Evolutionary conservation across 345 rosid genomes (phyloP).

Genomic region (Boechera divaricarpa): DNA sequence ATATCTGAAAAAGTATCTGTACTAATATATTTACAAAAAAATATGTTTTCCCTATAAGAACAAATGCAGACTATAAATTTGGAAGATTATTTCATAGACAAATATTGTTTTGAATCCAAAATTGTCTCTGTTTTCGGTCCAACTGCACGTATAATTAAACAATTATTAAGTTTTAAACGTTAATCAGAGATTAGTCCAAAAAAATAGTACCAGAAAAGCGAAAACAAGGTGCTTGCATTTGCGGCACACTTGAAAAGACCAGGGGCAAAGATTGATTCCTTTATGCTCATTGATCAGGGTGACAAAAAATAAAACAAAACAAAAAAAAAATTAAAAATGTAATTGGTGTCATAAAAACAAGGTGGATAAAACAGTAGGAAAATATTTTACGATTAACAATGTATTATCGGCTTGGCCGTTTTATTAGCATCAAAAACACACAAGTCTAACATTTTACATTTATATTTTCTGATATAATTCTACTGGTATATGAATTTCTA

Average conservation of each 20-base stretch:
- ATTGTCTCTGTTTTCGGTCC: constrained; percentile 31
- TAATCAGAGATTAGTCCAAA: constrained; percentile 24
- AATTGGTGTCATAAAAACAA: neutral
- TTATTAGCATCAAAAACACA: neutral
- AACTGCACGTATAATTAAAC: constrained; percentile 17
- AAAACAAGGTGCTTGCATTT: constrained; percentile 37
- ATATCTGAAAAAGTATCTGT: neutral
- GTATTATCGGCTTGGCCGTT: too few species aligned
- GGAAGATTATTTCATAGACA: constrained; percentile 26
- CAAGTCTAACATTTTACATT: neutral
- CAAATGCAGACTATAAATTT: constrained; percentile 12
- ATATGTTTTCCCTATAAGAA: neutral
- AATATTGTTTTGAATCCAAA: constrained; percentile 9
- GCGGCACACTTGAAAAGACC: constrained; percentile 24
- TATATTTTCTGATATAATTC: neutral
- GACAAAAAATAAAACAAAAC: neutral
- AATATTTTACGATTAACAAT: neutral
- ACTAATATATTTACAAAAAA: neutral
- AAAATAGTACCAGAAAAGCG: constrained; percentile 25
- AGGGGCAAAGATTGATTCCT: constrained; percentile 30
- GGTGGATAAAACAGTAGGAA: neutral
- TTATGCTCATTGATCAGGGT: neutral
- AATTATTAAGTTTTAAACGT: neutral
- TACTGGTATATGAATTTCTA: neutral
- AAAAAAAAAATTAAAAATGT: neutral